Evolutionary conservation across 2,329 filamentous ascomycete genomes (phyloP).

Genomic region (Xylariaceae sp.): DNA sequence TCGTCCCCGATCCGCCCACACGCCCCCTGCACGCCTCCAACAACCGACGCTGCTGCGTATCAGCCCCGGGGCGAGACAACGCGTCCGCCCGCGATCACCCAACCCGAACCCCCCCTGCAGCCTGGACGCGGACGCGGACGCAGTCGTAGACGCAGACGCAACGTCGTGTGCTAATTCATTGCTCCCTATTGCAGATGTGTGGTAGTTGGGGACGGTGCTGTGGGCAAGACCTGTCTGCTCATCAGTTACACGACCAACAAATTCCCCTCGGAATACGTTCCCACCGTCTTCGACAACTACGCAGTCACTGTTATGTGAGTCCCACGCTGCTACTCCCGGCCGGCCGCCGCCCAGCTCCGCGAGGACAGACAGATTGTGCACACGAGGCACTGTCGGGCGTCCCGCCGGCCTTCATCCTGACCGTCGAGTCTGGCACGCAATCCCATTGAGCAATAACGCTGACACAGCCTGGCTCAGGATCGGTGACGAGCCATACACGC

Average conservation of each 20-base stretch:
- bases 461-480: slow-evolving; percentile 57
- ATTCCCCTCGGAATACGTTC: slow-evolving; percentile 98
- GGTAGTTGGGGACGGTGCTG: slow-evolving; percentile 97
- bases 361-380: slow-evolving; percentile 1
- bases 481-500: slow-evolving; percentile 94
- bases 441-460: slow-evolving; percentile 4
- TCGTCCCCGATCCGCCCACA: too few relatives aligned
- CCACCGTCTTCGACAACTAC: slow-evolving; percentile 99
- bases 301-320: slow-evolving; percentile 99
- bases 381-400: not conserved
- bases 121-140: too few relatives aligned
- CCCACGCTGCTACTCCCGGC: too few relatives aligned
- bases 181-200: slow-evolving; percentile 65
- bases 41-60: too few relatives aligned
- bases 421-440: too few relatives aligned
- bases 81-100: too few relatives aligned
- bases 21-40: too few relatives aligned
- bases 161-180: too few relatives aligned
- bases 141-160: too few relatives aligned
- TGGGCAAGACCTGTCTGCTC: slow-evolving; percentile 97
- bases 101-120: too few relatives aligned
- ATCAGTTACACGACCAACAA: slow-evolving; percentile 99
- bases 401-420: not conserved
- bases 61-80: too few relatives aligned
- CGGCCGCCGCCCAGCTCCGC: not conserved